Base-by-base conservation (phyloP, 139 green algal species). In the Chlamydomonas incerta region DNA sequence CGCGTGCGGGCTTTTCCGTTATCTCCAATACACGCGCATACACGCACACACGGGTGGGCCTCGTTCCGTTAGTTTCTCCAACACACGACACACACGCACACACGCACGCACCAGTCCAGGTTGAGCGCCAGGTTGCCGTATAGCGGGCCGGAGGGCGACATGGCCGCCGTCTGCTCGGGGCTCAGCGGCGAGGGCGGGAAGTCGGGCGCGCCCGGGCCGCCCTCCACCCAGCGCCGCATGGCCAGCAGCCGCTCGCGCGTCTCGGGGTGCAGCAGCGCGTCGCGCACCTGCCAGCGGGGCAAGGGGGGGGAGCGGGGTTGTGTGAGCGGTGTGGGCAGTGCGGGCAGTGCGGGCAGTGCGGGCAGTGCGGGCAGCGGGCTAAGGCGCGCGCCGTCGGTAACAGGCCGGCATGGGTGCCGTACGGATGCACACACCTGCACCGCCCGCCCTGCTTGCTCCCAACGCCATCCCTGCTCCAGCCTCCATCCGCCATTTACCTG, bases 101-200 rank as follows among this genome's bases (percentile, higher is more conserved):
- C 41, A 50, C 41, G 34, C 5, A 74, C 74, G 34, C 62, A 83
- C 75, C 62, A 83, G 33, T 90, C 81, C 29, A 86, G 65, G 21
- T 62, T 46, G 17, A 73, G 60, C 6, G n/a, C 69, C 72, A 91
- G 87, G 4, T 47, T 41, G 65, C 80, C 87, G 72, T 90, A 80
- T 52, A 88, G 17, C 20, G 87, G 77, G 2, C 77, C 77, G 1
- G 29, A 63, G 0, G 63, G 41, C 28, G 17, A 14, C 77, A 66
- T 50, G 1, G 29, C 72, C n/a, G 34, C 57, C 3, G 68, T 62
- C 33, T 88, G 63, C 21, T 72, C 57, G 6, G 66, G 67, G 20
- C 37, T n/a, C 23, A 81, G n/a, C 23, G 91, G 91, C 1, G 81
- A 23, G 0, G 91, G 91, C 21, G 91, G 91, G 91, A 94, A 94